phyloP scores from a whole-genome alignment of 2,329 filamentous ascomycete species.

The Hypoxylon sp. region DNA sequence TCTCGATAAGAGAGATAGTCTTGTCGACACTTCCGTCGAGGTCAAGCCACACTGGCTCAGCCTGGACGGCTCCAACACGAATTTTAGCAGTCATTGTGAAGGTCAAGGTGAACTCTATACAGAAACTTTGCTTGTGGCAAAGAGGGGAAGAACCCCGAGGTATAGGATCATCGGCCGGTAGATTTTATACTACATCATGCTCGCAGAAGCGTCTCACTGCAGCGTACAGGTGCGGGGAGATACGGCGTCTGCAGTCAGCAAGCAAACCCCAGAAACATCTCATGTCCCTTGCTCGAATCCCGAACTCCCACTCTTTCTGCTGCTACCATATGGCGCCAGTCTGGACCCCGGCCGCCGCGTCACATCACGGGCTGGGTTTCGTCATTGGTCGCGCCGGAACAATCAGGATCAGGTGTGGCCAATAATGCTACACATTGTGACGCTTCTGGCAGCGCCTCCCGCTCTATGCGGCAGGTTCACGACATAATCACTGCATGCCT shows the following conservation, averaged over 20 bases:
- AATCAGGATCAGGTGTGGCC: slow-evolving; percentile 22
- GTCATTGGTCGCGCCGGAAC: slow-evolving; percentile 29
- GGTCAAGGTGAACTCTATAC: slow-evolving; percentile 13
- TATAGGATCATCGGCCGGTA: slow-evolving; percentile 29
- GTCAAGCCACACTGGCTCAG: slow-evolving; percentile 74
- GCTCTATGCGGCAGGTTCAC: slow-evolving; percentile 25
- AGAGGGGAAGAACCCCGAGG: slow-evolving; percentile 11
- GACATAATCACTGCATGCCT: slow-evolving; percentile 14
- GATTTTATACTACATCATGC: slow-evolving; percentile 34
- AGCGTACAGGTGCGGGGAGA: slow-evolving; percentile 42
- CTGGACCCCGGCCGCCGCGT: slow-evolving; percentile 35
- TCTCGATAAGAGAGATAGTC: slow-evolving; percentile 69
- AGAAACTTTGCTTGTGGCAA: slow-evolving; percentile 5
- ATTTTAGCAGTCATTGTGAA: slow-evolving; percentile 45
- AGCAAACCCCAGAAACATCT: slow-evolving; percentile 41
- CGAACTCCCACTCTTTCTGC: slow-evolving; percentile 28
- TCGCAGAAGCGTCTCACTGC: slow-evolving; percentile 39
- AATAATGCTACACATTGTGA: slow-evolving; percentile 30
- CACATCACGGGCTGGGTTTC: slow-evolving; percentile 18
- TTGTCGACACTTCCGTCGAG: slow-evolving; percentile 68
- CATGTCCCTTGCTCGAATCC: slow-evolving; percentile 34
- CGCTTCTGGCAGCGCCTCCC: slow-evolving; percentile 20
- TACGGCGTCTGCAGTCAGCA: slow-evolving; percentile 45
- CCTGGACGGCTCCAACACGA: slow-evolving; percentile 67
- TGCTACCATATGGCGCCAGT: slow-evolving; percentile 25